Evolutionary conservation across 108 stramenopile species (phyloP).

Genomic region (Nitzschia sp.): DNA sequence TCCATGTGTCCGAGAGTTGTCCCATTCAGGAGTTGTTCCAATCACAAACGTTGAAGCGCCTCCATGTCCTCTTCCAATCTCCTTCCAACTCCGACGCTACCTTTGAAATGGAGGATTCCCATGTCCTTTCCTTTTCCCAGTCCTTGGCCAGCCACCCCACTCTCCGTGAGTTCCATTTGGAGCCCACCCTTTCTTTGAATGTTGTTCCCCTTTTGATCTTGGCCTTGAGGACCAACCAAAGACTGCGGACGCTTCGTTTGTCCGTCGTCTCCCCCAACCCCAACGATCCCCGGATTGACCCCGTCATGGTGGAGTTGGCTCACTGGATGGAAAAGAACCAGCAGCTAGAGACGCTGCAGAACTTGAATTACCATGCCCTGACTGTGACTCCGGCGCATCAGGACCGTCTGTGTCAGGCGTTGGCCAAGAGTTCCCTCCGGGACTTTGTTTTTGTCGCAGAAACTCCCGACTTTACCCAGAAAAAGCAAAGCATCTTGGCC

Average conservation of each 20-base stretch:
- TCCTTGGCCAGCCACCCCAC: background rate
- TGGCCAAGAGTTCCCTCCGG: background rate
- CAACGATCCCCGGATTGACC: background rate
- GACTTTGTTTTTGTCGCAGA: slow-evolving; percentile 8
- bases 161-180: slow-evolving; percentile 9
- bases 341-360: background rate
- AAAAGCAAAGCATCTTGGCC: background rate
- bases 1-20: background rate
- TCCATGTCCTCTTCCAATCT: background rate
- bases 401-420: background rate
- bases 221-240: slow-evolving; percentile 5
- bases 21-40: slow-evolving; percentile 1
- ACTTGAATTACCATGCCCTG: background rate
- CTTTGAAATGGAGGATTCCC: background rate
- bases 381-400: background rate
- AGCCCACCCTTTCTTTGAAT: slow-evolving; percentile 3
- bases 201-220: slow-evolving; percentile 5
- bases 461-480: background rate
- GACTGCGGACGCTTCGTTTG: slow-evolving; percentile 1
- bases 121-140: slow-evolving; percentile 1
- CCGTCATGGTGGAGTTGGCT: background rate
- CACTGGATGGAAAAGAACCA: background rate
- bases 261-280: background rate
- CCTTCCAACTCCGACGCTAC: background rate
- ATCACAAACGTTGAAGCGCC: background rate